Evolutionary conservation across 1,284 basidiomycete genomes (phyloP).

Genomic region (Cutaneotrichosporon cavernicola): DNA sequence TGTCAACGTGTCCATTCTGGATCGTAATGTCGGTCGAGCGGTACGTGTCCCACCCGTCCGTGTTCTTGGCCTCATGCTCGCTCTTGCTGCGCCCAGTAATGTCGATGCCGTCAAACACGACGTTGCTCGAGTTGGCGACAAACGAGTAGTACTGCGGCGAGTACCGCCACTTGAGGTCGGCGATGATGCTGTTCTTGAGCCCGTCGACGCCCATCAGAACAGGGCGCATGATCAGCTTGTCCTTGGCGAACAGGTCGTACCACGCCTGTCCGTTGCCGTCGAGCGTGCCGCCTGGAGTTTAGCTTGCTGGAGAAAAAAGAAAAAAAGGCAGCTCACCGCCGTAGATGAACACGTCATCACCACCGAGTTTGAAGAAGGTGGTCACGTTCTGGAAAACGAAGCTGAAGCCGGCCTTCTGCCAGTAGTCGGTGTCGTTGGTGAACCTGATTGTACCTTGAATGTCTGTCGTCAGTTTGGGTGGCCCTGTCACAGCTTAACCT

Average conservation of each 20-base stretch:
- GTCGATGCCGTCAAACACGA: slow-evolving; percentile 56
- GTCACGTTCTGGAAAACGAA: slow-evolving; percentile 13
- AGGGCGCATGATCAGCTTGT: slow-evolving; percentile 25
- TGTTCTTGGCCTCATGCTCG: slow-evolving; percentile 54
- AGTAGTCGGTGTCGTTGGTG: slow-evolving; percentile 13
- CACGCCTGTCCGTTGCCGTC: slow-evolving; percentile 54
- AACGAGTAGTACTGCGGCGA: slow-evolving; percentile 33
- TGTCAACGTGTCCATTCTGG: slow-evolving; percentile 14
- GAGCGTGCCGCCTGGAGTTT: slow-evolving; percentile 26
- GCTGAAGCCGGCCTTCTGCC: slow-evolving; percentile 4
- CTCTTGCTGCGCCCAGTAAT: slow-evolving; percentile 32
- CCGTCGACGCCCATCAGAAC: slow-evolving; percentile 27
- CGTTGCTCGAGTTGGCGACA: slow-evolving; percentile 61
- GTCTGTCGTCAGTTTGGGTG: background rate
- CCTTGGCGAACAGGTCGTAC: slow-evolving; percentile 58
- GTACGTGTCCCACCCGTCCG: slow-evolving; percentile 67
- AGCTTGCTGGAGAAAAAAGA: background rate
- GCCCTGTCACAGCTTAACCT: background rate
- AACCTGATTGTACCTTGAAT: slow-evolving; percentile 13
- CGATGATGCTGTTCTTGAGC: slow-evolving; percentile 7
- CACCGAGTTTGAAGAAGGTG: slow-evolving; percentile 31
- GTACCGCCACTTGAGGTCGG: slow-evolving; percentile 22
- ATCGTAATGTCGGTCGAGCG: slow-evolving; percentile 43
- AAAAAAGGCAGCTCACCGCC: slow-evolving; percentile 30
- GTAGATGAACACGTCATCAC: slow-evolving; percentile 60